These are phyloP conservation scores for Sequoia sempervirens DNA, from an alignment of 75 land plant species.

Conservation along the genomic window DNA sequence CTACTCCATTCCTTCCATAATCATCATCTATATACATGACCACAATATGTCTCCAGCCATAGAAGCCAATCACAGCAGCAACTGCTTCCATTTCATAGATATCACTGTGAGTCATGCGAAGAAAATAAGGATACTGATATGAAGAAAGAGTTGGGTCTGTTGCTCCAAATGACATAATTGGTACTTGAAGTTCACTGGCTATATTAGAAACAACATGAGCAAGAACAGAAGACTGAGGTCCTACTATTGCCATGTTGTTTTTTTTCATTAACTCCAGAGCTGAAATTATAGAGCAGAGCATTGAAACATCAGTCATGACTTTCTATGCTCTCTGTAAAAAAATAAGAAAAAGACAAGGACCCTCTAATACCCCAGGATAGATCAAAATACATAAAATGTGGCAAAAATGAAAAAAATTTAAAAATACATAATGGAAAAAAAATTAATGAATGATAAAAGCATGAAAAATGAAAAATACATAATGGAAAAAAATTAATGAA, in stretches of 20 bases:
- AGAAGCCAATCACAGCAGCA: conserved; percentile 26
- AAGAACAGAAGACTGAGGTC: conserved; percentile 36
- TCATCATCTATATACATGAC: conserved; percentile 36
- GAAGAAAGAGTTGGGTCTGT: conserved; percentile 43
- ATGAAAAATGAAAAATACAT: not conserved
- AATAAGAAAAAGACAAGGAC: not conserved
- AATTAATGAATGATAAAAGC: not conserved
- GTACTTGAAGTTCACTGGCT: conserved; percentile 32
- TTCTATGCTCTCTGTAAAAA: not conserved
- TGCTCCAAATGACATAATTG: conserved; percentile 33
- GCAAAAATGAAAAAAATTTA: too few relatives aligned
- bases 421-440: too few relatives aligned
- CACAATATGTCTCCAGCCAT: conserved; percentile 30
- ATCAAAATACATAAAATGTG: not conserved
- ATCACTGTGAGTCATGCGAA: conserved; percentile 33
- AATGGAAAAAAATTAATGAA: too few relatives aligned
- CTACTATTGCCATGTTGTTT: conserved; percentile 32
- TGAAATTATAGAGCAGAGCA: conserved; percentile 3
- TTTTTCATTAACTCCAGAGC: conserved; percentile 43
- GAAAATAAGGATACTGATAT: conserved; percentile 32
- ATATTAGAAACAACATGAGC: conserved; percentile 37
- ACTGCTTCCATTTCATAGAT: conserved; percentile 33
- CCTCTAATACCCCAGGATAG: not conserved
- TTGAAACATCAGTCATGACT: not conserved
- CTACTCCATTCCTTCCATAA: conserved; percentile 36